Conservation (phyloP, 495 filamentous ascomycete species). For the Sabuloglossum arenarium region DNA sequence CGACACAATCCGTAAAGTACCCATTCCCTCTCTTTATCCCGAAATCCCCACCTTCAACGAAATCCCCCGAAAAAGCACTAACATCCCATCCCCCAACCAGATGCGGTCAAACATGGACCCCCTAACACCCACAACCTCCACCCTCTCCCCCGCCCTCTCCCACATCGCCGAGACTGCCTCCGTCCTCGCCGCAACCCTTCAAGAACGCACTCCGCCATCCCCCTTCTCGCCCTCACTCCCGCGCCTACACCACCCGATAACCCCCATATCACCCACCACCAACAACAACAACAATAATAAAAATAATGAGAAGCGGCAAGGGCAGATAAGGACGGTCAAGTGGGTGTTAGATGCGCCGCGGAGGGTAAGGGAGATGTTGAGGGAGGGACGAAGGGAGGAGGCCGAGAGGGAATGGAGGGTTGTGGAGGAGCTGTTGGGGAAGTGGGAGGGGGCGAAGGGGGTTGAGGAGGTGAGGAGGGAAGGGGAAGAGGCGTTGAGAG, state of each 20-base stretch:
- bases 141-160: conserved; percentile 4
- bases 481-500: conserved; percentile 1
- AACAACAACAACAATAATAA: conserved; percentile 12
- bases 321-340: conserved; percentile 42
- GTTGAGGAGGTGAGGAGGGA: conserved; percentile 3
- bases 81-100: conserved; percentile 4
- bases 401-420: conserved; percentile 41
- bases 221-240: neutral
- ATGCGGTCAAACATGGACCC: conserved; percentile 62
- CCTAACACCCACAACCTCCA: conserved; percentile 46
- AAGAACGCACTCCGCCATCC: neutral
- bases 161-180: conserved; percentile 5
- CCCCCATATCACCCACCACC: neutral
- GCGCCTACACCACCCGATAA: neutral
- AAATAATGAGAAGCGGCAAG: conserved; percentile 19
- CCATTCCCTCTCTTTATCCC: conserved; percentile 9
- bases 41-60: too few relatives aligned
- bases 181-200: neutral
- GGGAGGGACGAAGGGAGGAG: conserved; percentile 24
- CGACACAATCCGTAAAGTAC: conserved; percentile 71
- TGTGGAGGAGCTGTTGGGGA: conserved; percentile 22
- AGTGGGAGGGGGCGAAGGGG: conserved; percentile 21
- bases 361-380: conserved; percentile 27
- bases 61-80: too few relatives aligned
- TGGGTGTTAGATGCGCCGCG: conserved; percentile 46